Percentiles rank a stretch among this genome's conserved stretches.
Conservation (phyloP, 2,329 filamentous ascomycete genomes). For the Alternaria gansuensis region DNA sequence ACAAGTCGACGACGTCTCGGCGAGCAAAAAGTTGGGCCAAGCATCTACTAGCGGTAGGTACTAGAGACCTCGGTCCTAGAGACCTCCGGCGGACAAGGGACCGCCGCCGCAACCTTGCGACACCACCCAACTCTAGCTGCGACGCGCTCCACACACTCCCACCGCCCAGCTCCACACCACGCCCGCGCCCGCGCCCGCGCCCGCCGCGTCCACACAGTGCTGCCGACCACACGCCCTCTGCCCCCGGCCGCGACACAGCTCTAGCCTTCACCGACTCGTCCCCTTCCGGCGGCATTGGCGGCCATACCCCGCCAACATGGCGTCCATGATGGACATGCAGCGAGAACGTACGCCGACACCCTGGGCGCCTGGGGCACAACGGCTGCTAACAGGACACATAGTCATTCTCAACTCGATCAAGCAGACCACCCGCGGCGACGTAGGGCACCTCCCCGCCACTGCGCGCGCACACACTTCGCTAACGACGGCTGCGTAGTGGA, state of each 20-base stretch:
- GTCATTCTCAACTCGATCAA: conserved; percentile 79
- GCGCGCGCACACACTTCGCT: conserved; percentile 34
- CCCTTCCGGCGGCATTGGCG: conserved; percentile 25
- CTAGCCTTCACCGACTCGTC: conserved; percentile 4
- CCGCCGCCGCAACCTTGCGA: conserved; percentile 24
- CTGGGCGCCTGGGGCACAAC: background rate
- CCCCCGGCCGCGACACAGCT: conserved; percentile 2
- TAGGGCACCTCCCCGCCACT: conserved; percentile 57
- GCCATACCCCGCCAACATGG: conserved; percentile 67
- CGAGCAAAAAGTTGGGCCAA: conserved; percentile 36
- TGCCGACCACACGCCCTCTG: conserved; percentile 1
- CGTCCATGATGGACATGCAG: conserved; percentile 86
- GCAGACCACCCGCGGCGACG: conserved; percentile 81
- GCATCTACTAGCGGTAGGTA: conserved; percentile 14
- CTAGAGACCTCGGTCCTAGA: conserved; percentile 2
- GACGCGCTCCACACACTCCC: conserved; percentile 30
- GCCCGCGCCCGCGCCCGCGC: too few relatives aligned
- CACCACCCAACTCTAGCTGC: conserved; percentile 28
- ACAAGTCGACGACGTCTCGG: conserved; percentile 29
- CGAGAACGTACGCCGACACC: conserved; percentile 66
- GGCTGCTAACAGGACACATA: conserved; percentile 49
- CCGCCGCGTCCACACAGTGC: background rate
- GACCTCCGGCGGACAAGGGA: conserved; percentile 26
- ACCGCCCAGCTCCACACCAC: conserved; percentile 17
- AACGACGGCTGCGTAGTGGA: conserved; percentile 73